Percentiles rank a stretch among this genome's conserved stretches.
Conservation (phyloP, 2,329 filamentous ascomycete genomes). For the Lasiodiplodia theobromae region DNA sequence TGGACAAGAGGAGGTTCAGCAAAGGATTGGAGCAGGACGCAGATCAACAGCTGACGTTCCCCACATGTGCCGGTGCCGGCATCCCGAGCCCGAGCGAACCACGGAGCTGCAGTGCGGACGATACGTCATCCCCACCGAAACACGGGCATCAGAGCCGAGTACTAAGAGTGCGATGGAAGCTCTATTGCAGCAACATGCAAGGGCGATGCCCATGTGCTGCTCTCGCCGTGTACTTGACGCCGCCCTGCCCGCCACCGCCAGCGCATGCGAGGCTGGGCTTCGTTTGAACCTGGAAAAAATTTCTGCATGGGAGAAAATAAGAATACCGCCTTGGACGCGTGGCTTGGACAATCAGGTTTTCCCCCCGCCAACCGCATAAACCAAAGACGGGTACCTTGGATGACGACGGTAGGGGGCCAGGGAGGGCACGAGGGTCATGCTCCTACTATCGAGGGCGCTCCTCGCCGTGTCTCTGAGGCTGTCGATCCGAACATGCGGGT, state of each 20-base stretch:
- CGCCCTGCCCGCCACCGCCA: background rate
- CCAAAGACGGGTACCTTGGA: background rate
- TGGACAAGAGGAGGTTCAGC: background rate
- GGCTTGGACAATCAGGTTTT: background rate
- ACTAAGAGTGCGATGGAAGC: background rate
- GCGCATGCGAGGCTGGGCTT: background rate
- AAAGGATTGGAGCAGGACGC: conserved; percentile 8
- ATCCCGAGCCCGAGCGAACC: conserved; percentile 5
- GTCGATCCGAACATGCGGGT: background rate
- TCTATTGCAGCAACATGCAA: conserved; percentile 4
- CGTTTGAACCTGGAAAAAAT: background rate
- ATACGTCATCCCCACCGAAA: background rate
- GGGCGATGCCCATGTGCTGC: conserved; percentile 2
- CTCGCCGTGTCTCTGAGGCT: background rate
- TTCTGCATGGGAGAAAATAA: background rate
- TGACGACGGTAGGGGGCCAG: background rate
- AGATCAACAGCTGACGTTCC: conserved; percentile 19
- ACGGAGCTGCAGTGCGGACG: background rate
- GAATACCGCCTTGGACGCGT: background rate
- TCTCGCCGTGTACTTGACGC: background rate
- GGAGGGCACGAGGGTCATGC: background rate
- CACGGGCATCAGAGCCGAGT: background rate
- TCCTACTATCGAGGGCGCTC: background rate
- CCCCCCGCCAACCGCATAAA: background rate
- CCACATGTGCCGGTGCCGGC: conserved; percentile 13